Evolutionary conservation across 345 rosid genomes (phyloP).

Genomic region (Pugionium cornutum): DNA sequence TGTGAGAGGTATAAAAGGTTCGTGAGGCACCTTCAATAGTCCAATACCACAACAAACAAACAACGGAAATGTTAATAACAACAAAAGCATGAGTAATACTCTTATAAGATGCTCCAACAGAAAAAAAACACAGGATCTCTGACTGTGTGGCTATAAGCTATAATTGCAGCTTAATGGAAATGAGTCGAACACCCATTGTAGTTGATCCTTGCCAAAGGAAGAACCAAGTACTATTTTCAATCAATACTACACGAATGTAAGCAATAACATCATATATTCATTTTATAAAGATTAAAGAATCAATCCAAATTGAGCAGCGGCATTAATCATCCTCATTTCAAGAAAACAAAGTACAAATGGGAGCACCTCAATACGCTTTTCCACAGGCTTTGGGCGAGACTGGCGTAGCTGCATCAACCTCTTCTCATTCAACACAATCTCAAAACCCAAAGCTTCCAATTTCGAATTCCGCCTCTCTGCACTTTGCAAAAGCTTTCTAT

Average conservation of each 20-base stretch:
- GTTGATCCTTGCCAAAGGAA: background rate
- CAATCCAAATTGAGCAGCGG: conserved; percentile 3
- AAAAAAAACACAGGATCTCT: background rate
- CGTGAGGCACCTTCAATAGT: conserved; percentile 57
- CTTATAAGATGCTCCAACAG: background rate
- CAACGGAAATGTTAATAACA: conserved; percentile 21
- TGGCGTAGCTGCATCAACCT: conserved; percentile 40
- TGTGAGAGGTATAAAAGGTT: conserved; percentile 70
- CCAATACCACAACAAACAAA: conserved; percentile 31
- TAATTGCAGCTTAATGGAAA: conserved; percentile 5
- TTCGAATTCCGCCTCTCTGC: conserved; percentile 52
- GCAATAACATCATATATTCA: conserved; percentile 7
- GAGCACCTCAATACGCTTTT: conserved; percentile 46
- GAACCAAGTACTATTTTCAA: background rate
- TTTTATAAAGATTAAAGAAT: conserved; percentile 5
- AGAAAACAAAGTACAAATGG: background rate
- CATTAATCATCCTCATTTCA: conserved; percentile 4
- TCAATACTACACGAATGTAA: background rate
- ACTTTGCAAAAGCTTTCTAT: conserved; percentile 61
- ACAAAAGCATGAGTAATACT: background rate
- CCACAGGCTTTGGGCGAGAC: conserved; percentile 53
- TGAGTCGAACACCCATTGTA: conserved; percentile 16
- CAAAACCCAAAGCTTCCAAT: conserved; percentile 53
- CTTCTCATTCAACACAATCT: conserved; percentile 61
- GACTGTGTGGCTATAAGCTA: background rate